These are phyloP conservation scores for Polysphondylium violaceum DNA, from an alignment of 78 protist genomes.

Conservation along the genomic window DNA sequence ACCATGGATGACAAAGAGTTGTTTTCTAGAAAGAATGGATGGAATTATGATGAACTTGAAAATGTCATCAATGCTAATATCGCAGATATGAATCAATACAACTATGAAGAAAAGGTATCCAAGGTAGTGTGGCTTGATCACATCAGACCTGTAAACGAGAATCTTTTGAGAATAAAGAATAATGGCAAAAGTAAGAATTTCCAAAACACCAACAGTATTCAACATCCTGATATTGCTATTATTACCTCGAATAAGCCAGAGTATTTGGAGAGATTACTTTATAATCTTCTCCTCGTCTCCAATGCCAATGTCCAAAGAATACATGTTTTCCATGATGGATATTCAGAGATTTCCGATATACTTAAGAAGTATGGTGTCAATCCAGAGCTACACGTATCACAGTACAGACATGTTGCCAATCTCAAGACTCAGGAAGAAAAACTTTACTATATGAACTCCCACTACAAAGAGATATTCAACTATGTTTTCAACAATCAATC, in stretches of 20 bases:
- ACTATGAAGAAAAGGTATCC: conserved; percentile 3
- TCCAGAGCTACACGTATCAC: background rate
- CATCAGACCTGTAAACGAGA: conserved; percentile 14
- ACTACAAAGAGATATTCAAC: conserved; percentile 1
- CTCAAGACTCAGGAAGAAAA: conserved; percentile 4
- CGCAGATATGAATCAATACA: conserved; percentile 8
- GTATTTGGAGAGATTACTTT: conserved; percentile 33
- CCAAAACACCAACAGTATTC: background rate
- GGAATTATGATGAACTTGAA: too few species aligned
- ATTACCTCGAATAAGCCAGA: conserved; percentile 51
- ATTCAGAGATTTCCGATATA: background rate
- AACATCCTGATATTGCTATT: conserved; percentile 42
- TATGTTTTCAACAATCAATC: background rate
- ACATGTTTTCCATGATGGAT: conserved; percentile 55
- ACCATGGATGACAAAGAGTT: too few species aligned
- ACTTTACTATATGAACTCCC: conserved; percentile 7
- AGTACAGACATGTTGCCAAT: background rate
- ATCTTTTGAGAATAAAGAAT: conserved; percentile 13
- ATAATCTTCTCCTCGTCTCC: background rate
- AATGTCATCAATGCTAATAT: too few species aligned
- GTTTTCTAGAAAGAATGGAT: too few species aligned
- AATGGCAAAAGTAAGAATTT: background rate
- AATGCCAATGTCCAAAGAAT: background rate
- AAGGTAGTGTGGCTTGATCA: conserved; percentile 25
- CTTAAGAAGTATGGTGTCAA: conserved; percentile 1